Conservation (phyloP, 345 rosid species). For the Brassica incana region DNA sequence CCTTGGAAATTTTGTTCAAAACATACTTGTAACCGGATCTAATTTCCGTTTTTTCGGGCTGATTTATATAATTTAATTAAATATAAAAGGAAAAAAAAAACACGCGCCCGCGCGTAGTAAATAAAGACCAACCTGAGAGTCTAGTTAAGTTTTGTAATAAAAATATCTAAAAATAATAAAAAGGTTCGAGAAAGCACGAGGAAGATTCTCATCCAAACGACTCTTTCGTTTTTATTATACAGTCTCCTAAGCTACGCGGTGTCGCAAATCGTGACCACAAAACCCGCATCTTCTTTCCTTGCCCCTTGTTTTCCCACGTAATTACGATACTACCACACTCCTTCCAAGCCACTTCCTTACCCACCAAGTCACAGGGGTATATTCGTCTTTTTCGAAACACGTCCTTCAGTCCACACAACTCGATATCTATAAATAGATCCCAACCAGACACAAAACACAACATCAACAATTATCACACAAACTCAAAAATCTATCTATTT, state of each 20-base stretch:
- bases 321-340: slow-evolving; percentile 33
- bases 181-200: slow-evolving; percentile 30
- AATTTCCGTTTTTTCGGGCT: no score
- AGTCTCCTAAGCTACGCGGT: slow-evolving; percentile 36
- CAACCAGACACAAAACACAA: slow-evolving; percentile 18
- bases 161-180: neutral
- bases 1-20: no score
- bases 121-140: neutral
- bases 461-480: slow-evolving; percentile 3
- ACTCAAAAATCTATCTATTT: neutral
- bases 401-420: slow-evolving; percentile 32
- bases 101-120: slow-evolving; percentile 15
- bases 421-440: slow-evolving; percentile 33
- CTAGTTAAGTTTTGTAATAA: slow-evolving; percentile 3
- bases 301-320: slow-evolving; percentile 17
- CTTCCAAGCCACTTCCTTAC: slow-evolving; percentile 41
- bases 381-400: slow-evolving; percentile 23
- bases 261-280: slow-evolving; percentile 39
- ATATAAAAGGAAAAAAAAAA: neutral
- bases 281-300: neutral
- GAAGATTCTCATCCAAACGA: slow-evolving; percentile 40
- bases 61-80: no score
- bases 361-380: slow-evolving; percentile 39
- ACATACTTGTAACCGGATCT: no score
- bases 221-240: slow-evolving; percentile 17